Percentiles rank a stretch among this genome's conserved stretches.
Evolutionary conservation across 2,329 filamentous ascomycete genomes (phyloP).

Genomic region (Mycosphaerella sp.): DNA sequence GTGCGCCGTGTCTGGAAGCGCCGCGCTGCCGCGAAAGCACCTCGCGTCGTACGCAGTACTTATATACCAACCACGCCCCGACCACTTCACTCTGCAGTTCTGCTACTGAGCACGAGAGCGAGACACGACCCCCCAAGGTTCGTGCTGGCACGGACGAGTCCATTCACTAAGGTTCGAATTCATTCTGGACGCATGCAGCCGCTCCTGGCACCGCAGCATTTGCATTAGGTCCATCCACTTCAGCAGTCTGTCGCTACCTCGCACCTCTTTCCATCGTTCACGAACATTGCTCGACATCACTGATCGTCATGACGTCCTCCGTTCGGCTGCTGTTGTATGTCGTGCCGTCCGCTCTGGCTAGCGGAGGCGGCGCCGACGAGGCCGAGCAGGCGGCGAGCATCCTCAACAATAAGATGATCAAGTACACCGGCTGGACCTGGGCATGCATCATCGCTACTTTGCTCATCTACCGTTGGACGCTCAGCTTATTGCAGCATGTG

Average conservation of each 20-base stretch:
- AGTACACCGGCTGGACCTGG: conserved; percentile 45
- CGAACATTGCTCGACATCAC: neutral
- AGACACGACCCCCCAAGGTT: neutral
- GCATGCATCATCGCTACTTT: conserved; percentile 57
- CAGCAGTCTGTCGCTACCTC: neutral
- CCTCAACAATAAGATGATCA: conserved; percentile 31
- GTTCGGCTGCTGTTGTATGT: conserved; percentile 20
- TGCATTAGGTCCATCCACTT: neutral
- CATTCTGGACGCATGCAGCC: neutral
- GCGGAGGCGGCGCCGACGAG: conserved; percentile 8
- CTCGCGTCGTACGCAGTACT: neutral
- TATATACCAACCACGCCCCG: neutral
- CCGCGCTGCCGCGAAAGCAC: too few relatives aligned
- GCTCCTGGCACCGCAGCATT: neutral
- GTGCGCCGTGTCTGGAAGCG: too few relatives aligned
- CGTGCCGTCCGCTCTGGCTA: conserved; percentile 12
- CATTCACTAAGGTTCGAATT: conserved; percentile 5
- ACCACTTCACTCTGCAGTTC: neutral
- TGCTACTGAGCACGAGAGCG: neutral
- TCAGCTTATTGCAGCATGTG: conserved; percentile 59
- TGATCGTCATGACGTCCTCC: conserved; percentile 10
- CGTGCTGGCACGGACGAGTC: conserved; percentile 12
- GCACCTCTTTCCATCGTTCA: neutral
- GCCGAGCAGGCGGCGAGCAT: conserved; percentile 15
- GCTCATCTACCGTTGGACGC: conserved; percentile 60